These are phyloP conservation scores for Solanum hybrid DNA, from an alignment of 305 asterid species.

Conservation along the genomic window DNA sequence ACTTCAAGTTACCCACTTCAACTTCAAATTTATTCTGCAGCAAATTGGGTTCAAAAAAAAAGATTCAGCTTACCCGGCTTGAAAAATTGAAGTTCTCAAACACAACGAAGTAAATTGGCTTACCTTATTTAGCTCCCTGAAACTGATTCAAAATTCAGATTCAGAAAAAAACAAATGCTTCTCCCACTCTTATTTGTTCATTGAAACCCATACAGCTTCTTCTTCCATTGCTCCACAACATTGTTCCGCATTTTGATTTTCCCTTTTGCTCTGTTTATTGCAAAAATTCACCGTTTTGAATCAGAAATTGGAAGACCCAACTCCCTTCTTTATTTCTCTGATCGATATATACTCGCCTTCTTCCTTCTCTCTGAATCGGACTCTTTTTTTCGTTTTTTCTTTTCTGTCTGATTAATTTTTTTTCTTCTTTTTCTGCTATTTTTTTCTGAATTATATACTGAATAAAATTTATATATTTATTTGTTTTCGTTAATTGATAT, in stretches of 20 bases:
- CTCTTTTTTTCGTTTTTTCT: background rate
- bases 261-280: background rate
- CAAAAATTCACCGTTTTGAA: background rate
- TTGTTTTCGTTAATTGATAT: background rate
- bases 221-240: constrained; percentile 27
- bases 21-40: constrained; percentile 44
- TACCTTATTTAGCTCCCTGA: constrained; percentile 24
- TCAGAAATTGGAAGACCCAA: background rate
- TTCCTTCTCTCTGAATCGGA: constrained; percentile 6
- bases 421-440: background rate
- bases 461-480: background rate
- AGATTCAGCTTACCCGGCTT: constrained; percentile 22
- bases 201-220: constrained; percentile 28
- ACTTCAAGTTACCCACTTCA: constrained; percentile 62
- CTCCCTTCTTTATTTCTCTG: background rate
- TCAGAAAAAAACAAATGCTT: constrained; percentile 8
- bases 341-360: background rate
- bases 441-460: background rate
- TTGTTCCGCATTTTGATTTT: background rate
- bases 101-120: constrained; percentile 19
- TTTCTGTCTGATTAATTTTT: background rate
- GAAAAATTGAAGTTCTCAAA: constrained; percentile 12
- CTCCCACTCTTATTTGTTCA: constrained; percentile 22
- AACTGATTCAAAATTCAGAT: constrained; percentile 21
- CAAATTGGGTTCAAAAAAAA: constrained; percentile 27